Evolutionary conservation across 176 grass and related monocot species (phyloP), one percentile per base, ranked within the genome.

Genomic region (Lolium perenne): DNA sequence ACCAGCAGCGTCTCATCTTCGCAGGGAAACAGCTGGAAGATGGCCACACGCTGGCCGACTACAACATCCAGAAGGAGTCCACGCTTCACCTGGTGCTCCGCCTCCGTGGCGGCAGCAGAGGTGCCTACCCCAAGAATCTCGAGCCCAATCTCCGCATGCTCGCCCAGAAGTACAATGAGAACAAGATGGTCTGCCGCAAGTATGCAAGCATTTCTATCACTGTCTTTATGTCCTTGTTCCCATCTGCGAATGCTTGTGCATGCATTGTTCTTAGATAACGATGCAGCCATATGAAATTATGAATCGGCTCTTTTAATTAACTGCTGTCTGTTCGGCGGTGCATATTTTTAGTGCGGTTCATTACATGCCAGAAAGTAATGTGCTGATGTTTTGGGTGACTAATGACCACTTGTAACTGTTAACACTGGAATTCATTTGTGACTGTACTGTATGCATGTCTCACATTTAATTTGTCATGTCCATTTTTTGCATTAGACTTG

Each of bases 21-120:
- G 91, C 85, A 0, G 88, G 88, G 17, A 93, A 90, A 78, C 88
- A 94, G 92, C 82, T 91, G 38, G 92, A 94, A 53, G 91, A 93
- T 41, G 85, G 71, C 60, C 46, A 71, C 26, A 86, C 77, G 2
- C 77, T 93, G 16, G 88, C 85, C 11, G 88, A 88, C 77, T 93
- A 88, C 85, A 90, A 75, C 71, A 93, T 93, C 45, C 85, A 90
- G 49, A 86, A 92, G 83, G 90, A 92, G 65, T 86, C 86, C 7
- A 92, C 90, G 25, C 83, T 92, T 5, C 90, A 92, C 55, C 86
- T 86, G 8, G 86, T 88, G 54, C 90, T 92, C 10, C 87, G 87
- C 43, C 87, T 91, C 90, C 64, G 78, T 57, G 90, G 85, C 16
- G 85, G 89, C 41, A 69, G 50, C 71, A 88, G 81, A 73, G 63